phyloP scores from a whole-genome alignment of 2,329 filamentous ascomycete species.

The Fusarium irregulare region DNA sequence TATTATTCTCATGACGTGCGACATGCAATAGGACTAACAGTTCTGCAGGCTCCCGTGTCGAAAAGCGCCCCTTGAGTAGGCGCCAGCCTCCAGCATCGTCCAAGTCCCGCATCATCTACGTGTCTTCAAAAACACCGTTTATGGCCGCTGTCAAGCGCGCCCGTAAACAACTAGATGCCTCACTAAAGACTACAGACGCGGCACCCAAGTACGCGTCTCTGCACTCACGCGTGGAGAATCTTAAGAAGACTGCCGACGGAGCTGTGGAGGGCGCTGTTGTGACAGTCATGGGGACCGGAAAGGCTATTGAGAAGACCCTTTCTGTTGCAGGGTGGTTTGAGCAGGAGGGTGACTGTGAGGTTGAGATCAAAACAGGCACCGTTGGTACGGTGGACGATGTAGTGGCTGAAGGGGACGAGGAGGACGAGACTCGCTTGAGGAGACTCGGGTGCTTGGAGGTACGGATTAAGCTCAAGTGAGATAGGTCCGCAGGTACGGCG shows the following conservation, averaged over 20 bases:
- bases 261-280: conserved; percentile 56
- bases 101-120: conserved; percentile 67
- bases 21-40: conserved; percentile 1
- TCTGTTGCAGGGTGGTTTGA: conserved; percentile 74
- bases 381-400: conserved; percentile 76
- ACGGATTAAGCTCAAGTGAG: conserved; percentile 59
- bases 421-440: conserved; percentile 57
- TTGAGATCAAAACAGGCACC: conserved; percentile 71
- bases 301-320: conserved; percentile 72
- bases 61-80: conserved; percentile 60
- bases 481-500: conserved; percentile 1
- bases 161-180: conserved; percentile 69
- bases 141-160: conserved; percentile 74
- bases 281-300: conserved; percentile 72
- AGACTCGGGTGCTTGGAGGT: conserved; percentile 65
- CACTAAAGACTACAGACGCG: conserved; percentile 56
- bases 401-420: conserved; percentile 54
- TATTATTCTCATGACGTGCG: conserved; percentile 7
- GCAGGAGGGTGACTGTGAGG: conserved; percentile 67
- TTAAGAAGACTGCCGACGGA: conserved; percentile 50
- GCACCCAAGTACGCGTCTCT: conserved; percentile 62
- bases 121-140: conserved; percentile 73
- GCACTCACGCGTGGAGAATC: conserved; percentile 58
- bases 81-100: conserved; percentile 57
- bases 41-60: conserved; percentile 58